A percentile compares a stretch with the other conserved stretches of the same genome.
phyloP scores from a whole-genome alignment of 2,329 filamentous ascomycete species.

The Beauveria scarabaeidicola region DNA sequence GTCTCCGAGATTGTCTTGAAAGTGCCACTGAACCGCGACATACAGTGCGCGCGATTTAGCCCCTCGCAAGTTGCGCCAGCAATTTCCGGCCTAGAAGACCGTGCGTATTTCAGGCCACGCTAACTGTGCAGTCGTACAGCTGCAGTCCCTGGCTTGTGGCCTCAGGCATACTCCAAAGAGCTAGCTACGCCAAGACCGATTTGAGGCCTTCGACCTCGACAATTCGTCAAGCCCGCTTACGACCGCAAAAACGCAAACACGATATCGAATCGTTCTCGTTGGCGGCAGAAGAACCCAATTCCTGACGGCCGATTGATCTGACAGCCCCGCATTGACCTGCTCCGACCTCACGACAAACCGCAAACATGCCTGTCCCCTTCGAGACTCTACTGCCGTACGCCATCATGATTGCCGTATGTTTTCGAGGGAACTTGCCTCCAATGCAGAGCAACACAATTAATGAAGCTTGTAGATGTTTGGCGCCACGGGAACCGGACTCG shows the following conservation, averaged over 20 bases:
- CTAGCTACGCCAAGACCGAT: conserved; percentile 6
- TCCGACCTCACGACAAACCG: conserved; percentile 24
- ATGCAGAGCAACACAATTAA: conserved; percentile 17
- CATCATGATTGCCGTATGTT: conserved; percentile 53
- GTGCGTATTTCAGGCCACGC: conserved; percentile 3
- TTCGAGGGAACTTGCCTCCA: conserved; percentile 10
- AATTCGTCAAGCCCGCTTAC: not conserved
- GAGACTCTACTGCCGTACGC: conserved; percentile 56
- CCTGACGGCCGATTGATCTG: not conserved
- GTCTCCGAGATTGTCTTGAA: conserved; percentile 4
- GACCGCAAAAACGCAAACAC: conserved; percentile 1
- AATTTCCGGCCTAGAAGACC: not conserved
- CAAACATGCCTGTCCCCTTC: conserved; percentile 53
- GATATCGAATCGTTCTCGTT: not conserved
- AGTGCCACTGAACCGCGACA: conserved; percentile 1
- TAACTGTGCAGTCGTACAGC: conserved; percentile 12
- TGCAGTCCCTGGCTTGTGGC: not conserved
- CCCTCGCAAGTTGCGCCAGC: not conserved
- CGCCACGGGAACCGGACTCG: conserved; percentile 48
- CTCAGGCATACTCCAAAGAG: conserved; percentile 8
- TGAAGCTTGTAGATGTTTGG: conserved; percentile 49
- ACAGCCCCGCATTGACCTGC: conserved; percentile 14
- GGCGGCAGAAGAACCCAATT: not conserved
- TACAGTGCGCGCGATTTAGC: conserved; percentile 12
- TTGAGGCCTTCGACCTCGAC: conserved; percentile 5